Conservation (phyloP, 768 basidiomycete species). For the Scleroderma citrinum region DNA sequence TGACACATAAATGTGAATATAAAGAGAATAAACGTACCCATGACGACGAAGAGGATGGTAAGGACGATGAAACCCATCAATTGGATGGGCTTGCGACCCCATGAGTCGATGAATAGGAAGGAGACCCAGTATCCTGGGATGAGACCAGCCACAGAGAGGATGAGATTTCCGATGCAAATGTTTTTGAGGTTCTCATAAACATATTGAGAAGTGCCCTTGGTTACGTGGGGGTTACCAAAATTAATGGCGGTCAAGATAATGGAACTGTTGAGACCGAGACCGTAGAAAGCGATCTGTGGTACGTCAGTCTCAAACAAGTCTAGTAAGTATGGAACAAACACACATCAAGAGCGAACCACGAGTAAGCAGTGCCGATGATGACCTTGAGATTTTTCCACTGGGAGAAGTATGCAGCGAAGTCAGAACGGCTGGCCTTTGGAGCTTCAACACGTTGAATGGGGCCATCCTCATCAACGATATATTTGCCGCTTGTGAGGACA, state of each 20-base stretch:
- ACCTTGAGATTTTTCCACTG: conserved; percentile 77
- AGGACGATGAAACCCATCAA: conserved; percentile 70
- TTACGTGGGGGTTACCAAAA: conserved; percentile 25
- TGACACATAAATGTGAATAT: background rate
- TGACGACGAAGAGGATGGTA: conserved; percentile 58
- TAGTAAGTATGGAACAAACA: conserved; percentile 14
- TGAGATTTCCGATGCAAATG: conserved; percentile 67
- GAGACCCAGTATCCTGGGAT: conserved; percentile 68
- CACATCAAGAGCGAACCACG: conserved; percentile 86
- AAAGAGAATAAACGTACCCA: conserved; percentile 43
- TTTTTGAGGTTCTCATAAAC: conserved; percentile 60
- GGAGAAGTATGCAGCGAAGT: conserved; percentile 66
- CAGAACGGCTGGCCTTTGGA: conserved; percentile 61
- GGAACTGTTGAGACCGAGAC: conserved; percentile 77
- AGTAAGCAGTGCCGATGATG: conserved; percentile 71
- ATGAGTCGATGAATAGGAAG: conserved; percentile 62
- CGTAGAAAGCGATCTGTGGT: conserved; percentile 77
- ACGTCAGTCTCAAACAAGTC: background rate
- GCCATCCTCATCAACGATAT: conserved; percentile 44
- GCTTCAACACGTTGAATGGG: conserved; percentile 55
- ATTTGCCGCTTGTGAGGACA: conserved; percentile 49
- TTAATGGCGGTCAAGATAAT: conserved; percentile 72
- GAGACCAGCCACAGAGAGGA: conserved; percentile 71
- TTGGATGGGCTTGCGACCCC: conserved; percentile 82
- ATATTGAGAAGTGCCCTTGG: conserved; percentile 17